Evolutionary conservation across 2,329 filamentous ascomycete species (phyloP), one percentile per base, ranked within the genome.

Genomic region (Xylariaceae sp.): DNA sequence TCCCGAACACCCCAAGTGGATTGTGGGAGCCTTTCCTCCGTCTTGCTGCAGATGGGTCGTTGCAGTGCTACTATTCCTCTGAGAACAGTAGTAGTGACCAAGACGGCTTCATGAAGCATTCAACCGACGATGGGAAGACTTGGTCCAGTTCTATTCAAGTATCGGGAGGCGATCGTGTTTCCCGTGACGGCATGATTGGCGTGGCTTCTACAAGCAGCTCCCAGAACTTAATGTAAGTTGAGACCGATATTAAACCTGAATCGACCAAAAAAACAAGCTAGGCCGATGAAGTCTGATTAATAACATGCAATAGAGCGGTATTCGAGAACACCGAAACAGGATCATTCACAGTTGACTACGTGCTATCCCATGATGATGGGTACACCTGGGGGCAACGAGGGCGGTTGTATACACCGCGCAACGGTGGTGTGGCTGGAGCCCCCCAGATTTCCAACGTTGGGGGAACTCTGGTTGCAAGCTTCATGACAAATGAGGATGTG

Each of bases 1-100:
- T 48, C 4, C 22, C 22, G 7, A 27, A 27, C 3, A 52, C 44
- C 6, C 41, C 53, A 12, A 70, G 70, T 31, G 73, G 73, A 2
- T 60, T 69, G 5, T 76, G 73, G 73, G 73, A 76, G 51, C 74
- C 74, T 0, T 75, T 75, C 52, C 44, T 76, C 17, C 62, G 72
- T 5, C 54, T 68, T 2, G 68, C 67, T 0, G 49, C 54, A 1
- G 67, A 73, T 46, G 70, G 71, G 1, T 62, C 63, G 3, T 48
- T 75, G 19, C 70, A 76, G 57, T 63, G 71, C 42, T 76, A 70
- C 56, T 76, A 75, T 54, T 73, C 70, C 5, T 62, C 62, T 2
- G 71, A 75, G 60, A 74, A 70, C 42, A 57, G 35, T 1, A 56
- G 45, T 0, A 51, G 42, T 5, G 71, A 74, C 45, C 74, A 76